Evolutionary conservation across 163 green algal genomes (phyloP).

Genomic region (Scenedesmus sp.): DNA sequence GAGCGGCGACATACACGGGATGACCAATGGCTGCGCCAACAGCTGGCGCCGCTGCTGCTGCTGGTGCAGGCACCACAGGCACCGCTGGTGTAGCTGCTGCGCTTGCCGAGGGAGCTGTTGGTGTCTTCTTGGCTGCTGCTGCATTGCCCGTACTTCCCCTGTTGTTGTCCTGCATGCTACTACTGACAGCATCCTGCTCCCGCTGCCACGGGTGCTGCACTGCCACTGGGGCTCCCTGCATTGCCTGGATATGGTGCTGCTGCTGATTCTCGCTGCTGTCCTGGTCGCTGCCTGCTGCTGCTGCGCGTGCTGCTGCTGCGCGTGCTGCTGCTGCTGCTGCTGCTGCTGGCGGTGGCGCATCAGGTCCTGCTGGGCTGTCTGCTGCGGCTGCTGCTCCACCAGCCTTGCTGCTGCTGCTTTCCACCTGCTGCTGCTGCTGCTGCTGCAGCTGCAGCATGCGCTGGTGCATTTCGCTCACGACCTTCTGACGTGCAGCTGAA

Average conservation of each 20-base stretch:
- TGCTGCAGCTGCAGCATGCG: slow-evolving; percentile 82
- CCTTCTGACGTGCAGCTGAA: slow-evolving; percentile 76
- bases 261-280: neutral
- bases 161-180: neutral
- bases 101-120: slow-evolving; percentile 9
- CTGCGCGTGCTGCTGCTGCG: neutral
- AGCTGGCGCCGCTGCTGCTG: neutral
- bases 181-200: neutral
- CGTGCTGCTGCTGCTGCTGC: neutral
- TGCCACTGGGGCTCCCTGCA: neutral
- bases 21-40: neutral
- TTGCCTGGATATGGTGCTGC: neutral
- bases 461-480: slow-evolving; percentile 85
- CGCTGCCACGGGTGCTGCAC: neutral
- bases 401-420: neutral
- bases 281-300: slow-evolving; percentile 1
- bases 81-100: slow-evolving; percentile 28
- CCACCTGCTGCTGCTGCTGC: slow-evolving; percentile 37
- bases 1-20: neutral
- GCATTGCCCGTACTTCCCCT: neutral
- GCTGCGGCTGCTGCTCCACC: neutral
- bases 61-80: neutral
- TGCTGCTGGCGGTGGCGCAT: neutral
- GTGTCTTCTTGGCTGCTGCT: neutral
- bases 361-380: neutral